phyloP scores from a whole-genome alignment of 257 asterid species.

The Catharanthus roseus region DNA sequence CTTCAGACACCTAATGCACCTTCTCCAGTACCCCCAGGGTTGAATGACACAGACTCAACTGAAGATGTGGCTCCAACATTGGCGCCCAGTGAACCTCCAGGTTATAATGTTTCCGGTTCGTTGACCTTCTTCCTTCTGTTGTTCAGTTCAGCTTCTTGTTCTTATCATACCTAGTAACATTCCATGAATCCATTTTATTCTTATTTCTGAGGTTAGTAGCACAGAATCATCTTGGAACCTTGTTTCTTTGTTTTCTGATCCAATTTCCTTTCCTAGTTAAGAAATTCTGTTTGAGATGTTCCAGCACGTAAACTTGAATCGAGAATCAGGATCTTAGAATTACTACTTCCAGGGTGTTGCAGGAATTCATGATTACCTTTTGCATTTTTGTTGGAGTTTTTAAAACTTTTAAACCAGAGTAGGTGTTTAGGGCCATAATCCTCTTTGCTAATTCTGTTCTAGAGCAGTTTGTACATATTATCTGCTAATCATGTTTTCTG shows the following conservation, averaged over 20 bases:
- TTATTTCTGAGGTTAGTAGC: neutral
- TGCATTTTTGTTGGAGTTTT: neutral
- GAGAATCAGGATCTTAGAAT: neutral
- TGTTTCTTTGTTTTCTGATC: neutral
- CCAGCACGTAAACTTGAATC: neutral
- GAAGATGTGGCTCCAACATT: constrained; percentile 38
- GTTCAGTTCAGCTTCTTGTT: neutral
- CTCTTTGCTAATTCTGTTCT: neutral
- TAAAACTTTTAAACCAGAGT: neutral
- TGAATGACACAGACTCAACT: constrained; percentile 35
- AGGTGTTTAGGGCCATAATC: neutral
- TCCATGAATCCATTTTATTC: neutral
- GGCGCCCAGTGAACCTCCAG: constrained; percentile 54
- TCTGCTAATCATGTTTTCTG: neutral
- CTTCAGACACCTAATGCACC: constrained; percentile 54
- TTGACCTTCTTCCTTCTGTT: constrained; percentile 8
- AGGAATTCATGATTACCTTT: neutral
- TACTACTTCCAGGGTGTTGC: neutral
- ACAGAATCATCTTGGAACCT: neutral
- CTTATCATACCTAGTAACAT: neutral
- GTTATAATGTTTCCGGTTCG: constrained; percentile 46
- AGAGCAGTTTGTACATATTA: neutral
- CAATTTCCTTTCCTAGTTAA: neutral
- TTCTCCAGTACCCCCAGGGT: constrained; percentile 44
- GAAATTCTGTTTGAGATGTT: neutral